phyloP scores from a whole-genome alignment of 2,329 filamentous ascomycete species.

The Ascochyta clinopodiicola region DNA sequence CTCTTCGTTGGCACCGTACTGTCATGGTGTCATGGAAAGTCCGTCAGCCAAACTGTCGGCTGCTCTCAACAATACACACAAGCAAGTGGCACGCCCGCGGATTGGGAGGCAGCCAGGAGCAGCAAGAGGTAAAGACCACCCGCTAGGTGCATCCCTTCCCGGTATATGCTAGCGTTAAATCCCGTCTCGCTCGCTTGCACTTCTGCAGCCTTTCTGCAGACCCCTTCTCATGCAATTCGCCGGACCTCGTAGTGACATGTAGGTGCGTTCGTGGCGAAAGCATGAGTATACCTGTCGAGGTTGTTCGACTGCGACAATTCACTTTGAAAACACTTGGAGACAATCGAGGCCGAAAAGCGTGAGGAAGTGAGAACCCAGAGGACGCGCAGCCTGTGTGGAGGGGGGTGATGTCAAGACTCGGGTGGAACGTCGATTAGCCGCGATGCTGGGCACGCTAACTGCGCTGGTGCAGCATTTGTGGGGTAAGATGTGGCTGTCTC shows the following conservation, averaged over 20 bases:
- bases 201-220: constrained; percentile 6
- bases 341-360: not conserved
- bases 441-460: constrained; percentile 11
- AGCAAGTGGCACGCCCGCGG: not conserved
- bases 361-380: not conserved
- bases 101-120: not conserved
- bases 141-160: constrained; percentile 7
- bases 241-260: constrained; percentile 1
- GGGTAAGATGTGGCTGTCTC: constrained; percentile 15
- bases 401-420: constrained; percentile 19
- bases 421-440: constrained; percentile 17
- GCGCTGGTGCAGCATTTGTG: constrained; percentile 4
- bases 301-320: constrained; percentile 4
- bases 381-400: constrained; percentile 15
- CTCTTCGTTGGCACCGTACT: not conserved
- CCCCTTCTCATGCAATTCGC: constrained; percentile 3
- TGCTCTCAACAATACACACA: constrained; percentile 1
- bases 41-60: not conserved
- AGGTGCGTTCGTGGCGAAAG: constrained; percentile 1
- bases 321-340: not conserved
- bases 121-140: not conserved
- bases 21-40: constrained; percentile 2
- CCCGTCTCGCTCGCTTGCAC: constrained; percentile 12
- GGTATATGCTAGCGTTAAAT: constrained; percentile 7
- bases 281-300: constrained; percentile 2